Base-by-base conservation (phyloP, 495 filamentous ascomycete species). In the Lophium mytilinum region DNA sequence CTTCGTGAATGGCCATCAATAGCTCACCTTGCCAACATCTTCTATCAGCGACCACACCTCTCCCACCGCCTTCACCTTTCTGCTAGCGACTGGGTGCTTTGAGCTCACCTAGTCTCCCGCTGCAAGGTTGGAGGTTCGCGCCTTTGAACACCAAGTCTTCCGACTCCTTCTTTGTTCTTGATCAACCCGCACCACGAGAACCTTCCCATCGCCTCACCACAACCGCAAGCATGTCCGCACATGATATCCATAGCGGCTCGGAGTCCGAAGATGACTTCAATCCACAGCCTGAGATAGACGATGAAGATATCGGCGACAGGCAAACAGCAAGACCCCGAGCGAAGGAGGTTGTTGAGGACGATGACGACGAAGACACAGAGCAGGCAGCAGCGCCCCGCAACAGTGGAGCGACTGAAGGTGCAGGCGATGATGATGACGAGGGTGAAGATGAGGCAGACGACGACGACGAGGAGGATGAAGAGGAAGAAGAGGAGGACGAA, bases 261-360 rank as follows among this genome's bases (percentile, higher is more conserved):
- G 87, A 83, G n/a, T 81, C 88, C 19, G 87, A 90, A 52, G 86
- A 90, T 53, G 87, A 88, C 61, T 91, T 92, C 73, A 90, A 92
- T 66, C 88, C 88, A 33, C 76, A 74, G 21, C 80, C 82, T 9
- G 81, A 74, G 49, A 82, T 86, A 52, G 69, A 84, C 42, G 87
- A 89, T 47, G 73, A 80, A 49, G 72, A 73, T 12, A 40, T 35
- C 21, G 55, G 18, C 4, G 14, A 42, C 36, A 42, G 12, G 1
- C 52, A 37, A 41, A 45, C 37, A 12, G 52, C 50, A 17, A 42
- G 39, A 12, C 21, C 21, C 1, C 71, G 45, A 33, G 45, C 30
- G 45, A 18, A 48, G 45, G 17, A 73, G 0, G 75, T 78, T 7
- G 76, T 78, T 12, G 73, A 74, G 12, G 76, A 80, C 9, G 80